Conservation (phyloP, 2,329 filamentous ascomycete genomes). For the Diaporthe humulicola region DNA sequence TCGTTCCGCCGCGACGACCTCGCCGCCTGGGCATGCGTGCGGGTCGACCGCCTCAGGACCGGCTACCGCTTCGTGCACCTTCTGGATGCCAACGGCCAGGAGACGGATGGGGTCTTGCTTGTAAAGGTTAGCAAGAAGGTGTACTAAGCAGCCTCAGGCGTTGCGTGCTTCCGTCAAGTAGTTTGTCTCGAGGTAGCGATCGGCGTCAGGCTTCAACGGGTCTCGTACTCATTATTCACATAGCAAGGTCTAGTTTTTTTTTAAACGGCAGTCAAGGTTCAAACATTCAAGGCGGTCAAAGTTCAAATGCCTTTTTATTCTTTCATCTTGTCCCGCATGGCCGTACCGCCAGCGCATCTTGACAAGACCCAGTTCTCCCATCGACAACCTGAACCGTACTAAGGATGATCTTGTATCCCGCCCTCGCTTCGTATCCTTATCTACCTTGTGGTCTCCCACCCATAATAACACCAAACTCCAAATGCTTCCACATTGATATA, state of each 20-base stretch:
- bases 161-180: not conserved
- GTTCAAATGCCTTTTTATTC: not conserved
- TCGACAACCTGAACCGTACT: not conserved
- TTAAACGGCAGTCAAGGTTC: not conserved
- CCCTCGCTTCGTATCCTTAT: not conserved
- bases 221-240: not conserved
- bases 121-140: slow-evolving; percentile 78
- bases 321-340: not conserved
- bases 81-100: slow-evolving; percentile 75
- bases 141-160: slow-evolving; percentile 36
- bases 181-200: slow-evolving; percentile 12
- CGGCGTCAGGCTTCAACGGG: slow-evolving; percentile 3
- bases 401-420: not conserved
- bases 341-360: not conserved
- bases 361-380: not conserved
- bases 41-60: slow-evolving; percentile 81
- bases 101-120: slow-evolving; percentile 78
- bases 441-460: not conserved
- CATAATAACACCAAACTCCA: slow-evolving; percentile 30
- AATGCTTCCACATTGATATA: slow-evolving; percentile 4
- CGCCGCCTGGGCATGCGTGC: slow-evolving; percentile 89
- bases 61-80: slow-evolving; percentile 86
- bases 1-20: slow-evolving; percentile 79
- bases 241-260: not conserved
- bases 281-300: not conserved